Conservation (phyloP, 139 green algal genomes). For the Chlorella sorokiniana region DNA sequence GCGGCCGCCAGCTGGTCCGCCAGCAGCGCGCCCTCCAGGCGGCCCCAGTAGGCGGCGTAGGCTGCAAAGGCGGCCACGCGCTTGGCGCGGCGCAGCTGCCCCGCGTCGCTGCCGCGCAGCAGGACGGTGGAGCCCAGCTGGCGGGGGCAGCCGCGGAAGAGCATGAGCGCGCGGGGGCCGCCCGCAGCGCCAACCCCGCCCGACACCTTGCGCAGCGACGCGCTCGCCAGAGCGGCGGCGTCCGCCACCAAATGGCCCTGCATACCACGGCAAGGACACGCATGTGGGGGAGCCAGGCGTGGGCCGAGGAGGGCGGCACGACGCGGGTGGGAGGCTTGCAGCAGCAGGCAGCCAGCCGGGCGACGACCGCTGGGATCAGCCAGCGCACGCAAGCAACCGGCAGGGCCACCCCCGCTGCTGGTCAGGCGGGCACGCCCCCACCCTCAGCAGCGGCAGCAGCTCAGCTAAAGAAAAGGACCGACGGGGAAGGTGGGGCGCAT, state of each 20-base stretch:
- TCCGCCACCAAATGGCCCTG: conserved; percentile 26
- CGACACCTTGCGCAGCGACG: neutral
- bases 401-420: no score
- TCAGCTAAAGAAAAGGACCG: no score
- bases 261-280: no score
- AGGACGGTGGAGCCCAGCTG: conserved; percentile 78
- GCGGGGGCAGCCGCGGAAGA: conserved; percentile 73
- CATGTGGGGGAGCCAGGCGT: no score
- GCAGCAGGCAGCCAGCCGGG: neutral
- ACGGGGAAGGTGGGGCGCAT: no score
- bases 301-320: no score
- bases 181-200: neutral
- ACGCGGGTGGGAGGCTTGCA: no score
- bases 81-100: conserved; percentile 61
- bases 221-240: neutral
- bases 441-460: no score
- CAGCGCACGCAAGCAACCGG: no score
- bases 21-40: conserved; percentile 71
- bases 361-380: neutral
- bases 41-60: conserved; percentile 67
- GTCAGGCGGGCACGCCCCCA: no score
- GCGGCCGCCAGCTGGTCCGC: conserved; percentile 58
- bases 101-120: conserved; percentile 49
- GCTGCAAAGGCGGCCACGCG: conserved; percentile 56
- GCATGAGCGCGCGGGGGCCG: conserved; percentile 61